Base-by-base conservation (phyloP, 345 rosid species). In the Salix viminalis region DNA sequence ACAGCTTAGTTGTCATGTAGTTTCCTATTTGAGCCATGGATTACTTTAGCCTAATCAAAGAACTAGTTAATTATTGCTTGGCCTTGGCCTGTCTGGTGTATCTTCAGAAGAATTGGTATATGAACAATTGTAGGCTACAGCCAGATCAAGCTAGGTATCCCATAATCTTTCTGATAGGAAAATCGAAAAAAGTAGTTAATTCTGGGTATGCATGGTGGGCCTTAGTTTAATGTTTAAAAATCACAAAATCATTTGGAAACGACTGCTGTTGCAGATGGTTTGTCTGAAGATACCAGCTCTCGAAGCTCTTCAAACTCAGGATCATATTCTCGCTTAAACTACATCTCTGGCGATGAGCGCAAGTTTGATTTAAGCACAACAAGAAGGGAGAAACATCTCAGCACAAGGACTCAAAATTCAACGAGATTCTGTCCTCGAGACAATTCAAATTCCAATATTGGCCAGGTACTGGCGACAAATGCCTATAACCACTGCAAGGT, bases 271-370 rank as follows among this genome's bases (percentile, higher is more conserved):
- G 91, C 93, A 91, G 93, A 89, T 89, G 90, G 84, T 83, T 80
- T 80, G 69, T 72, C 65, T 79, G 91, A 91, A 80, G 93, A 91
- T 79, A 84, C 90, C 71, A 77, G 88, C 80, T 91, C 96, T 80
- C 87, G 84, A 67, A 83, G 91, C 82, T 91, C 93, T 83, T 85
- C 90, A 70, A 73, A 81, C 82, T 87, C 93, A 76, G 91, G 86
- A 81, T 79, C 88, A 70, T 91, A 87, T 79, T 83, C 89, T 77
- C 83, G 83, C 86, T 50, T 88, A 81, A 86, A 79, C 75, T 91
- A 88, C 86, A 46, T 83, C 70, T 80, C 78, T 65, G 83, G 82
- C 6, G 90, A 88, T 46, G 91, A 89, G 56, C 75, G 81, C 81
- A 84, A 66, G 67, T 75, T 82, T 58, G 82, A 85, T 39, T 56